Conservation (phyloP, 2,329 filamentous ascomycete species). For the Ophiostoma ulmi region DNA sequence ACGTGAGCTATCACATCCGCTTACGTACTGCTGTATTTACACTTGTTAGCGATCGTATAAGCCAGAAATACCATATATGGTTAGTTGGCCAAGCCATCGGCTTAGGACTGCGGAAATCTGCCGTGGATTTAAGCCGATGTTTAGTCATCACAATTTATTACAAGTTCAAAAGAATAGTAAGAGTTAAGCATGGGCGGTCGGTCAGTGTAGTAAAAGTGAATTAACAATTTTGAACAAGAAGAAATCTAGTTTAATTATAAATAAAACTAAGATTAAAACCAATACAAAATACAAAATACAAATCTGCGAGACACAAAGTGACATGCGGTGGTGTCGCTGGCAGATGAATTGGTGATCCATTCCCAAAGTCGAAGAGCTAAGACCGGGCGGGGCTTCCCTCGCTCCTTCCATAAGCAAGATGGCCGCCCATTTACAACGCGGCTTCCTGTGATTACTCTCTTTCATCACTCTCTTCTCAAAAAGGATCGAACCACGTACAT, state of each 20-base stretch:
- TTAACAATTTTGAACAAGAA: too few relatives aligned
- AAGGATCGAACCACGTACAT: background rate
- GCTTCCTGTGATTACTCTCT: background rate
- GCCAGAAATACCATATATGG: background rate
- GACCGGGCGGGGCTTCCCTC: background rate
- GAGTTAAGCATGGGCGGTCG: too few relatives aligned
- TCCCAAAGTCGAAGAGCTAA: background rate
- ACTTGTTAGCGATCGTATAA: background rate
- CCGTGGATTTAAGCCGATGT: constrained; percentile 2
- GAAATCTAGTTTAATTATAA: too few relatives aligned
- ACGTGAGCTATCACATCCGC: background rate
- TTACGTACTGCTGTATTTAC: background rate
- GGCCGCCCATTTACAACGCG: background rate
- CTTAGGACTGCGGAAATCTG: background rate
- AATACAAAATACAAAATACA: too few relatives aligned
- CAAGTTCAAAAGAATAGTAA: too few relatives aligned
- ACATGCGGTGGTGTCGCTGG: background rate
- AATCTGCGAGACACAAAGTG: background rate
- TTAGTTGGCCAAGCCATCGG: background rate
- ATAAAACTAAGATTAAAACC: too few relatives aligned
- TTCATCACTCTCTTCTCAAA: background rate
- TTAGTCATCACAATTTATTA: background rate
- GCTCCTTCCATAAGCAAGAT: background rate
- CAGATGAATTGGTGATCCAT: background rate
- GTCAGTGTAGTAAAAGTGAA: too few relatives aligned